Conservation (phyloP, 106 monocot species). For the Narthecium ossifragum region DNA sequence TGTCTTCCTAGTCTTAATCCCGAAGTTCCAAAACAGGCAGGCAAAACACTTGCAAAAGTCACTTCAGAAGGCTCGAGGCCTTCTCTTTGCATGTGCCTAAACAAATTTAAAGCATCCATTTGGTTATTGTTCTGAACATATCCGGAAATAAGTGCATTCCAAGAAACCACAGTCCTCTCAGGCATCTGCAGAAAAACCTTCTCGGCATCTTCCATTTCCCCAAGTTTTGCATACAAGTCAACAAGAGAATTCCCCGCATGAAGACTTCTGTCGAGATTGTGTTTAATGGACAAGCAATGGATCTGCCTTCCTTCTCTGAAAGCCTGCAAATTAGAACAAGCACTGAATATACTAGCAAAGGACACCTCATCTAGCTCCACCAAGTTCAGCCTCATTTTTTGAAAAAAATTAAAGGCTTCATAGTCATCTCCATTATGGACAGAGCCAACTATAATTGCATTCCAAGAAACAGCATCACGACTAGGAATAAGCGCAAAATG, state of each 20-base stretch:
- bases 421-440: constrained; percentile 24
- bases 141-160: constrained; percentile 56
- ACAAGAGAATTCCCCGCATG: constrained; percentile 66
- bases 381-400: constrained; percentile 29
- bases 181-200: constrained; percentile 33
- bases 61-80: constrained; percentile 36
- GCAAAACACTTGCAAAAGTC: constrained; percentile 50
- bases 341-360: constrained; percentile 39
- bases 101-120: constrained; percentile 37
- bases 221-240: constrained; percentile 53
- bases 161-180: constrained; percentile 35
- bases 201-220: constrained; percentile 34
- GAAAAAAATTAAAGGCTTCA: constrained; percentile 39
- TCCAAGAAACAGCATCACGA: constrained; percentile 63
- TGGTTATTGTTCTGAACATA: constrained; percentile 35
- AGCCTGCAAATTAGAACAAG: constrained; percentile 25
- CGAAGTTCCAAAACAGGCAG: constrained; percentile 28
- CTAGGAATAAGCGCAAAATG: constrained; percentile 34
- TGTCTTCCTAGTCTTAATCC: constrained; percentile 32
- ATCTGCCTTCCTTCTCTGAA: constrained; percentile 47
- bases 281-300: constrained; percentile 57
- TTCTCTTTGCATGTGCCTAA: constrained; percentile 37
- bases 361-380: constrained; percentile 43
- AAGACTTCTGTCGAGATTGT: constrained; percentile 19
- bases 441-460: constrained; percentile 48